Evolutionary conservation across 345 rosid species (phyloP).

Genomic region (Geranium brycei): DNA sequence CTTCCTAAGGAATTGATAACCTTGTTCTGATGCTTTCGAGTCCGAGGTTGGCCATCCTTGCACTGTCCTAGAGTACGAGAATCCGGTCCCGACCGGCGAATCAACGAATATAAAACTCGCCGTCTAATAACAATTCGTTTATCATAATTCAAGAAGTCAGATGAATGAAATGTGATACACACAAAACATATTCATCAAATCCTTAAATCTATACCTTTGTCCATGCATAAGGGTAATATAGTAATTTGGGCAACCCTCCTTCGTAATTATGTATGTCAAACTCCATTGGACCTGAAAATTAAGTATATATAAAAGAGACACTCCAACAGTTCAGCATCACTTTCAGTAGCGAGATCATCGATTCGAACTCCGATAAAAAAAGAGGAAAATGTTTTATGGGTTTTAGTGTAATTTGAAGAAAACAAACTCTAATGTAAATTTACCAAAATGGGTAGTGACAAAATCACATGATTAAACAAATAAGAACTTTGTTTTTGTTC

Average conservation of each 20-base stretch:
- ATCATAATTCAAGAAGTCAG: too few relatives aligned
- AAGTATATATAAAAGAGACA: too few relatives aligned
- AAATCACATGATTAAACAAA: not conserved
- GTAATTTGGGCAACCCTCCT: conserved; percentile 13
- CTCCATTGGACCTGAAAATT: conserved; percentile 14
- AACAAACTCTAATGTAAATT: too few relatives aligned
- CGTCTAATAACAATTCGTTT: conserved; percentile 7
- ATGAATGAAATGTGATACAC: not conserved
- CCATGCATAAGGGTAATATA: conserved; percentile 11
- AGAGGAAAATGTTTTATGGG: too few relatives aligned
- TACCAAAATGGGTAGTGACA: too few relatives aligned
- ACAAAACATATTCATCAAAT: too few relatives aligned
- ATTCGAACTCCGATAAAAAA: too few relatives aligned
- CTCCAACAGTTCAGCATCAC: too few relatives aligned
- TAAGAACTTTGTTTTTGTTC: not conserved
- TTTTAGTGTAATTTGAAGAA: too few relatives aligned
- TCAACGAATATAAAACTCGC: conserved; percentile 20
- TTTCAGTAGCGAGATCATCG: too few relatives aligned
- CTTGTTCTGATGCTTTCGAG: conserved; percentile 13
- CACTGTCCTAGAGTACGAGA: conserved; percentile 15
- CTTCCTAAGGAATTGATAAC: conserved; percentile 16
- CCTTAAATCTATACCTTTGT: conserved; percentile 7
- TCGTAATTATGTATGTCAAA: conserved; percentile 10
- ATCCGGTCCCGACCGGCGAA: conserved; percentile 23
- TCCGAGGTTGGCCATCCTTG: conserved; percentile 19